A percentile compares a stretch with the other conserved stretches of the same genome.
Evolutionary conservation across 371 early-diverging fungal genomes (phyloP).

Genomic region (Mortierella sp.): DNA sequence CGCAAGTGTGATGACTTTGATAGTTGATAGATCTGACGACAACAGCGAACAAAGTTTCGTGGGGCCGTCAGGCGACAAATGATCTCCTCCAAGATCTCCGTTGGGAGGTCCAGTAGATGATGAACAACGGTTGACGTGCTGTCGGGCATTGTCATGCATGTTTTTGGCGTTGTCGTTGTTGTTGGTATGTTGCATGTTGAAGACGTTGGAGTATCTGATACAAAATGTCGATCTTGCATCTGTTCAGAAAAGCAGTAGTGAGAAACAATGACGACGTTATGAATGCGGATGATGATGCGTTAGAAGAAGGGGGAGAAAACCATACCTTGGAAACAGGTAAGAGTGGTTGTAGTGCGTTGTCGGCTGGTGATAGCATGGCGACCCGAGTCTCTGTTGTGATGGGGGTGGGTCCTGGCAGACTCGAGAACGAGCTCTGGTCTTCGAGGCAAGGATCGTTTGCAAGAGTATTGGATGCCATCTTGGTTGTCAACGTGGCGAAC

Average conservation of each 20-base stretch:
- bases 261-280: too few species aligned
- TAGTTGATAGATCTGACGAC: slow-evolving; percentile 25
- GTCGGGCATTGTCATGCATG: not conserved
- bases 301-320: not conserved
- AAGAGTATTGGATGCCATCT: too few species aligned
- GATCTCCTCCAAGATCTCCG: slow-evolving; percentile 44
- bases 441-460: too few species aligned
- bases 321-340: too few species aligned
- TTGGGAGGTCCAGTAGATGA: slow-evolving; percentile 28
- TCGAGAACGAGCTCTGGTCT: too few species aligned
- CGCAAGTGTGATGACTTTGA: slow-evolving; percentile 26
- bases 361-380: too few species aligned
- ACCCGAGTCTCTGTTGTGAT: too few species aligned
- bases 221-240: too few species aligned
- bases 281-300: not conserved
- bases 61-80: slow-evolving; percentile 24
- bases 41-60: slow-evolving; percentile 26
- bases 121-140: not conserved
- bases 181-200: not conserved
- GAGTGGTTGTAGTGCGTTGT: too few species aligned
- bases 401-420: too few species aligned
- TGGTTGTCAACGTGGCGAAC: too few species aligned
- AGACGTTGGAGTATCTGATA: too few species aligned
- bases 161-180: not conserved
- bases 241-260: not conserved